Conservation (phyloP, 192 early-diverging fungal genomes). For the Backusella tuberculispora region DNA sequence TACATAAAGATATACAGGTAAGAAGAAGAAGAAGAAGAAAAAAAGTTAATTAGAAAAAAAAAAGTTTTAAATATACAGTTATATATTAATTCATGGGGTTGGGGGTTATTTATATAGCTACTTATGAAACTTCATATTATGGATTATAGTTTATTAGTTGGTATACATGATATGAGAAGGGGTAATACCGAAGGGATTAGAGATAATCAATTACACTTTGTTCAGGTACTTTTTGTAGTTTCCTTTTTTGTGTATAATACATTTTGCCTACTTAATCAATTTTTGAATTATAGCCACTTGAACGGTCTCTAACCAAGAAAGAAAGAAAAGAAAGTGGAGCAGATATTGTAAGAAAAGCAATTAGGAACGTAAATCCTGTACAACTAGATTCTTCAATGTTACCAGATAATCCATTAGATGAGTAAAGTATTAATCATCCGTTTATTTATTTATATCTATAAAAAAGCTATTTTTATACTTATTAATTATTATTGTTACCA, state of each 20-base stretch:
- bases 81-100: slow-evolving; percentile 42
- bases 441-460: background rate
- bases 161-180: slow-evolving; percentile 83
- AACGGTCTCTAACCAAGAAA: background rate
- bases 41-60: background rate
- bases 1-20: slow-evolving; percentile 84
- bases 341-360: slow-evolving; percentile 54
- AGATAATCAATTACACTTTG: slow-evolving; percentile 87
- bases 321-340: slow-evolving; percentile 46
- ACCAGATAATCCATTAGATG: slow-evolving; percentile 56
- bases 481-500: background rate
- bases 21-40: slow-evolving; percentile 16
- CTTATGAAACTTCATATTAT: slow-evolving; percentile 83
- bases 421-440: slow-evolving; percentile 27
- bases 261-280: background rate
- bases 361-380: slow-evolving; percentile 57
- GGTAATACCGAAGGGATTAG: slow-evolving; percentile 92
- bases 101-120: slow-evolving; percentile 48
- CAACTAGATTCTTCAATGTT: slow-evolving; percentile 63
- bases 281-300: background rate
- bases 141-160: slow-evolving; percentile 96
- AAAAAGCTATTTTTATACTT: background rate
- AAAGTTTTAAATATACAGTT: background rate
- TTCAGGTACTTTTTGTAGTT: slow-evolving; percentile 49
- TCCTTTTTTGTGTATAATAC: slow-evolving; percentile 6